Conservation (phyloP, 345 rosid genomes). For the Gossypioides kirkii region DNA sequence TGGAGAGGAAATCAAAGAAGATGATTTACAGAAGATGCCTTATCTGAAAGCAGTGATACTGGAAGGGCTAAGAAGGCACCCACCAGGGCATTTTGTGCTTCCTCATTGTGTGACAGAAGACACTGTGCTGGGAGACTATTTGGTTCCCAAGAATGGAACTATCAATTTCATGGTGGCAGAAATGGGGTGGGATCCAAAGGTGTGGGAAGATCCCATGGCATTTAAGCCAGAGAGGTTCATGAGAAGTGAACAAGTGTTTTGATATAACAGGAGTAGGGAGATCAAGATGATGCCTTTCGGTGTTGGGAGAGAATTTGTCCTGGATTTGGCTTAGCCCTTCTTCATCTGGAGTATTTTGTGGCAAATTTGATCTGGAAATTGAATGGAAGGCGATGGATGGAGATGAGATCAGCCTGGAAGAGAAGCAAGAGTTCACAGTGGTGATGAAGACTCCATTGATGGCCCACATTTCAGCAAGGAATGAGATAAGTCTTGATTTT, state of each 20-base stretch:
- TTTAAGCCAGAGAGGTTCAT: slow-evolving; percentile 39
- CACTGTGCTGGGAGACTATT: neutral
- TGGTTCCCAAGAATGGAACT: neutral
- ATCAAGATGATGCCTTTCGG: slow-evolving; percentile 50
- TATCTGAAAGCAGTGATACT: slow-evolving; percentile 32
- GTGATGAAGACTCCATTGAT: slow-evolving; percentile 15
- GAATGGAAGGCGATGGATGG: slow-evolving; percentile 34
- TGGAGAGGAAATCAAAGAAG: slow-evolving; percentile 24
- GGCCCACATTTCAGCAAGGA: neutral
- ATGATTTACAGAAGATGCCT: slow-evolving; percentile 27
- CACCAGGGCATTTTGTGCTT: slow-evolving; percentile 27
- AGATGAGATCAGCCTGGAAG: slow-evolving; percentile 21
- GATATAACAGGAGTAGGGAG: slow-evolving; percentile 35
- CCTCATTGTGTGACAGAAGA: slow-evolving; percentile 9
- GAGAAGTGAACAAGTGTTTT: slow-evolving; percentile 4
- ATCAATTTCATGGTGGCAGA: slow-evolving; percentile 19
- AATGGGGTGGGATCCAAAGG: slow-evolving; percentile 33
- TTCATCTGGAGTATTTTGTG: slow-evolving; percentile 39
- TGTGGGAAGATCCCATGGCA: slow-evolving; percentile 37
- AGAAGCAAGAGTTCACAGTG: slow-evolving; percentile 29
- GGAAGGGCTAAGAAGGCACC: slow-evolving; percentile 33
- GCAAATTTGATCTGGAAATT: slow-evolving; percentile 31
- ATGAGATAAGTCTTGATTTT: no score
- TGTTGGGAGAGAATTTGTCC: slow-evolving; percentile 42
- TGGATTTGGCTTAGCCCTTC: slow-evolving; percentile 24